Evolutionary conservation across 345 rosid genomes (phyloP).

Genomic region (Eucalyptus sp.): DNA sequence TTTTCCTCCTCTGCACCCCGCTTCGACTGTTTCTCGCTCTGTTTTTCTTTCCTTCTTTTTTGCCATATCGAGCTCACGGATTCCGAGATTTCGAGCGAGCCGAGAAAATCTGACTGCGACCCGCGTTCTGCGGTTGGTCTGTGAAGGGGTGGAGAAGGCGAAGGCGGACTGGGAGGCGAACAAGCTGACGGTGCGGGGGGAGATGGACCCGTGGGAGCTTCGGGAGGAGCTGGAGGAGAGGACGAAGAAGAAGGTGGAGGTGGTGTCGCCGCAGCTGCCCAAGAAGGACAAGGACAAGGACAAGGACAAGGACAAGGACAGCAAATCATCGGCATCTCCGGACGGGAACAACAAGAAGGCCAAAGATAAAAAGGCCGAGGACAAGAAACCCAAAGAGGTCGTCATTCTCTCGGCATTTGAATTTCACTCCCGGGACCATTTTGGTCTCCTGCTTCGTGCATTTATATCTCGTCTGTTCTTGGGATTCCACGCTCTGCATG

Average conservation of each 20-base stretch:
- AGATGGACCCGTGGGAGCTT: conserved; percentile 46
- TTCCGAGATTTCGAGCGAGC: neutral
- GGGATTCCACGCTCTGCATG: neutral
- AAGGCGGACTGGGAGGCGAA: conserved; percentile 31
- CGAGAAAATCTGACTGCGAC: neutral
- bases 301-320: neutral
- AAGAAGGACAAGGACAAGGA: conserved; percentile 33
- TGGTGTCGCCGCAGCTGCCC: conserved; percentile 65
- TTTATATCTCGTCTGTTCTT: neutral
- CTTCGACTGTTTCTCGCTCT: neutral
- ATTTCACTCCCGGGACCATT: neutral
- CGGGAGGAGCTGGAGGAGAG: conserved; percentile 29
- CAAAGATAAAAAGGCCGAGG: conserved; percentile 13
- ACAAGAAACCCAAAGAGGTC: conserved; percentile 52
- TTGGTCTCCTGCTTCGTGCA: neutral
- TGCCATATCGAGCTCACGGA: neutral
- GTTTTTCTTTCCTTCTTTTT: neutral
- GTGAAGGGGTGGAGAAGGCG: conserved; percentile 43
- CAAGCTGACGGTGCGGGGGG: conserved; percentile 57
- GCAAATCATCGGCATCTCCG: conserved; percentile 7
- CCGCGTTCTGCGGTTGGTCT: neutral
- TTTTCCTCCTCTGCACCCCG: neutral
- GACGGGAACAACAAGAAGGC: conserved; percentile 1
- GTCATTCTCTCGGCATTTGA: neutral
- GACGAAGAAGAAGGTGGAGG: conserved; percentile 55